Evolutionary conservation across 805 yeast species (phyloP).

Genomic region (Kluyveromyces starmeri): DNA sequence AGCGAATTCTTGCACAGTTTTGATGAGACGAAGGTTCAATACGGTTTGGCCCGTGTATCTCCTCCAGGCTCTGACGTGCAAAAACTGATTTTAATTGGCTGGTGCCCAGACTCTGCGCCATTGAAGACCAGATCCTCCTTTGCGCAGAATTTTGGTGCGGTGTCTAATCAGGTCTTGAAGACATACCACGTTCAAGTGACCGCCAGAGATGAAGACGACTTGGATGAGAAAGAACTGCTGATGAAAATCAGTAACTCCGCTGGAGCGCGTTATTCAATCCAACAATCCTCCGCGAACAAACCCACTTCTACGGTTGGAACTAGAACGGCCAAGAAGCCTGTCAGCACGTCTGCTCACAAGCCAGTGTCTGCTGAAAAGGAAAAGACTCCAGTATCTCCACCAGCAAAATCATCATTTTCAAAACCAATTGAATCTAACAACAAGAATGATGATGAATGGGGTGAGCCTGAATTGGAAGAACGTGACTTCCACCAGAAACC

Average conservation of each 20-base stretch:
- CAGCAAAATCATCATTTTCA: constrained; percentile 8
- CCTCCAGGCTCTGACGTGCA: constrained; percentile 89
- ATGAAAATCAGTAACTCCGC: constrained; percentile 80
- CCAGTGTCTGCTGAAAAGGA: constrained; percentile 8
- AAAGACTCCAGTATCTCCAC: constrained; percentile 4
- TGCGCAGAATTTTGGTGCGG: constrained; percentile 69
- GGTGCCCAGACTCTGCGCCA: constrained; percentile 97
- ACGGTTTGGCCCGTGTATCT: constrained; percentile 77
- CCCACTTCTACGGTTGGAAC: constrained; percentile 7
- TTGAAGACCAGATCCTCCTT: constrained; percentile 63
- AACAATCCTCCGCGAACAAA: constrained; percentile 20
- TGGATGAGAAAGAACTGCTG: constrained; percentile 68
- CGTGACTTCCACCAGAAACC: constrained; percentile 43
- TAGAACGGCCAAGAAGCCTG: constrained; percentile 6
- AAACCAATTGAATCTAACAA: not conserved
- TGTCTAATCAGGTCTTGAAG: constrained; percentile 49
- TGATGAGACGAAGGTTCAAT: constrained; percentile 81
- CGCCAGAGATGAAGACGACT: constrained; percentile 89
- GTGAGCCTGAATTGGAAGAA: constrained; percentile 38
- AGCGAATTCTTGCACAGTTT: constrained; percentile 73
- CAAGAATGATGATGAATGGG: constrained; percentile 34
- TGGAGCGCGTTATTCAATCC: constrained; percentile 87
- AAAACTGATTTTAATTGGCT: constrained; percentile 78
- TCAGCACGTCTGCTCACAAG: constrained; percentile 14
- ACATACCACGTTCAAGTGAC: constrained; percentile 95